phyloP scores from a whole-genome alignment of 257 asterid genomes.

The Handroanthus guayacan region DNA sequence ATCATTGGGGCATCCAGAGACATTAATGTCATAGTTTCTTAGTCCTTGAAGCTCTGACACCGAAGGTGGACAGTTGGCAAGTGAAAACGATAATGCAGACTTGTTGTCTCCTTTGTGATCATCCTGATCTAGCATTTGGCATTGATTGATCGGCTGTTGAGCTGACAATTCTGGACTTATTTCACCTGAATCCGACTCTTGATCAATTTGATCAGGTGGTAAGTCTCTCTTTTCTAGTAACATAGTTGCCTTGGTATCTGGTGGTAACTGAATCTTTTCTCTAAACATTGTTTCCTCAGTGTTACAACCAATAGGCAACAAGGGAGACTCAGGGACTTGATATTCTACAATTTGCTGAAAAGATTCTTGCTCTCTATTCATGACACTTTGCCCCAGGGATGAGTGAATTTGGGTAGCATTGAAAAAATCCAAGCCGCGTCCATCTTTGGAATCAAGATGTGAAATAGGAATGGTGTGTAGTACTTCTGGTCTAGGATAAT shows the following conservation, averaged over 20 bases:
- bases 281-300: conserved; percentile 40
- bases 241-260: conserved; percentile 40
- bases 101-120: conserved; percentile 37
- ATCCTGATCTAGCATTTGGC: conserved; percentile 37
- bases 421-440: conserved; percentile 34
- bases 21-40: conserved; percentile 37
- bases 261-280: conserved; percentile 41
- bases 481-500: conserved; percentile 44
- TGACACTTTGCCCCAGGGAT: conserved; percentile 40
- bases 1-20: conserved; percentile 40
- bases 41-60: conserved; percentile 42
- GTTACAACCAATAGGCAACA: conserved; percentile 26
- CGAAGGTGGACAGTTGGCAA: conserved; percentile 42
- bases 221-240: conserved; percentile 38
- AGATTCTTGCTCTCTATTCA: conserved; percentile 47
- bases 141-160: conserved; percentile 36
- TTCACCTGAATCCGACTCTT: conserved; percentile 40
- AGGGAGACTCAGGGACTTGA: conserved; percentile 35
- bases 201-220: conserved; percentile 36
- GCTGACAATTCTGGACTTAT: conserved; percentile 41
- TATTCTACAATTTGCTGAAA: conserved; percentile 35
- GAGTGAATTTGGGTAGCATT: conserved; percentile 40
- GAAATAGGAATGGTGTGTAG: conserved; percentile 32
- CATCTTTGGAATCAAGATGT: conserved; percentile 40
- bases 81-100: conserved; percentile 38